Conservation (phyloP, 148 eudicot genomes). For the Polygonum aviculare region DNA sequence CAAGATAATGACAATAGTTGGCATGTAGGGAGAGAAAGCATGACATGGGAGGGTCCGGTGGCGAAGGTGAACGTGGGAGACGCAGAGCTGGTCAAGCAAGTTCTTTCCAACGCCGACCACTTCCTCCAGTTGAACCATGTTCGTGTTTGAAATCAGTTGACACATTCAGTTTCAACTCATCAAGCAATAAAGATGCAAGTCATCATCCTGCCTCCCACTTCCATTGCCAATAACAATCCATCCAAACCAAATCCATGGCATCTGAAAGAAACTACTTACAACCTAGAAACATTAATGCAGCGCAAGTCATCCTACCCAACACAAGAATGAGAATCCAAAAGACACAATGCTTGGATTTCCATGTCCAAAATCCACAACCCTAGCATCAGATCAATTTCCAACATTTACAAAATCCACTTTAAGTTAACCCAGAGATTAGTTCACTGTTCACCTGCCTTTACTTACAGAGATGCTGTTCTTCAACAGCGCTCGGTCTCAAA, state of each 20-base stretch:
- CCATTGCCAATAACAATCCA: neutral
- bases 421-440: neutral
- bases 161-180: neutral
- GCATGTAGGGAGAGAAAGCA: slow-evolving; percentile 16
- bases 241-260: neutral
- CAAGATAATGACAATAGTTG: no score
- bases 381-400: neutral
- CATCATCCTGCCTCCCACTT: neutral
- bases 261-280: neutral
- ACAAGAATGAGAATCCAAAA: neutral
- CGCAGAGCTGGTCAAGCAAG: slow-evolving; percentile 23
- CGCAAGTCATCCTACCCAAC: neutral
- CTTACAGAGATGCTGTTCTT: neutral
- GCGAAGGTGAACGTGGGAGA: slow-evolving; percentile 17
- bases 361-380: neutral
- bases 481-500: slow-evolving; percentile 63
- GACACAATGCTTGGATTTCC: neutral
- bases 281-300: neutral
- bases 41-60: slow-evolving; percentile 23
- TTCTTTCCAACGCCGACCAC: slow-evolving; percentile 9
- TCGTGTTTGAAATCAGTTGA: neutral
- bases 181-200: neutral
- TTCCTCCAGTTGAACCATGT: no score
- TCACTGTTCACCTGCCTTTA: neutral
- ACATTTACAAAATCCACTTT: neutral